Conservation (phyloP, 805 yeast species). For the Starmerella apis region DNA sequence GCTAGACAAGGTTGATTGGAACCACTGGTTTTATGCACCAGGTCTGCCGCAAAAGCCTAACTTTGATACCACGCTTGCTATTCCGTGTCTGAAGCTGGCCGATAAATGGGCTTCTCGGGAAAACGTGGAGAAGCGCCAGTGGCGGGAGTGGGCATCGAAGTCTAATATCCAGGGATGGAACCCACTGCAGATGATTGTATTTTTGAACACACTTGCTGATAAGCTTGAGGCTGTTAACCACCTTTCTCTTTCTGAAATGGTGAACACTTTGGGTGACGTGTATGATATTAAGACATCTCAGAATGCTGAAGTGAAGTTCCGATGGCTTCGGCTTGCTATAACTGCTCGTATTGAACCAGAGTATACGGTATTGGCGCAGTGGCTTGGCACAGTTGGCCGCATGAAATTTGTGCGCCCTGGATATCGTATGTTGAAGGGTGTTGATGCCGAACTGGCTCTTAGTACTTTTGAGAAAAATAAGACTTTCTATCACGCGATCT, state of each 20-base stretch:
- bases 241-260: slow-evolving; percentile 30
- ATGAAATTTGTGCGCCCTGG: slow-evolving; percentile 93
- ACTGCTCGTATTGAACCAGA: slow-evolving; percentile 38
- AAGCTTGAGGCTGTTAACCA: slow-evolving; percentile 31
- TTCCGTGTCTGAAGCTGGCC: slow-evolving; percentile 57
- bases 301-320: slow-evolving; percentile 72
- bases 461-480: slow-evolving; percentile 52
- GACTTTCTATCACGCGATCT: slow-evolving; percentile 69
- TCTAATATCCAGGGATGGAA: slow-evolving; percentile 49
- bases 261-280: slow-evolving; percentile 32
- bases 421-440: slow-evolving; percentile 51
- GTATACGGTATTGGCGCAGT: slow-evolving; percentile 52
- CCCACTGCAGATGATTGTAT: slow-evolving; percentile 69
- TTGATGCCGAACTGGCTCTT: slow-evolving; percentile 56
- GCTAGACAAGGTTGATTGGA: slow-evolving; percentile 74
- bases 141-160: slow-evolving; percentile 33
- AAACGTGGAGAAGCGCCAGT: slow-evolving; percentile 16
- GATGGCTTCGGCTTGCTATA: slow-evolving; percentile 64
- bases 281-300: slow-evolving; percentile 44
- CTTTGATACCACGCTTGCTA: slow-evolving; percentile 70
- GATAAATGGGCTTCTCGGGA: slow-evolving; percentile 49
- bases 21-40: slow-evolving; percentile 66
- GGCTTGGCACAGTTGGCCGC: slow-evolving; percentile 88
- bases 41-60: slow-evolving; percentile 85
- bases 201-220: slow-evolving; percentile 52